Conservation (phyloP, 495 filamentous ascomycete species). For the Neurospora sp. region DNA sequence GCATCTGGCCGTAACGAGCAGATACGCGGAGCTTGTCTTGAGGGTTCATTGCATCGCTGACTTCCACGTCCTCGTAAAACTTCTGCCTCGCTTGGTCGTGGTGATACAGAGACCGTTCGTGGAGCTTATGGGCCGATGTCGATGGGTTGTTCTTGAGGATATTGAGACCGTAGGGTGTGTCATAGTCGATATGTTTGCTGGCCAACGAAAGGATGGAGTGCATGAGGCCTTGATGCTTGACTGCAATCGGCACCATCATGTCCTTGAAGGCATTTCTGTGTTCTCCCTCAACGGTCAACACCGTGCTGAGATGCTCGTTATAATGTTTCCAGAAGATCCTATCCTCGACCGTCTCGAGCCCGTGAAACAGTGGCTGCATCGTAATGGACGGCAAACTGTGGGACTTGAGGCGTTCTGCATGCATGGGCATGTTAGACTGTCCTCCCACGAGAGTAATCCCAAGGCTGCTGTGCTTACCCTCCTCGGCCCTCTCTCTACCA, state of each 20-base stretch:
- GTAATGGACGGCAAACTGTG: constrained; percentile 45
- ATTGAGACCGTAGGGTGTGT: constrained; percentile 37
- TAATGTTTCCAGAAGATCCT: constrained; percentile 81
- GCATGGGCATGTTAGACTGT: constrained; percentile 16
- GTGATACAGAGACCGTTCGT: constrained; percentile 43
- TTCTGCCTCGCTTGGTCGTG: constrained; percentile 51
- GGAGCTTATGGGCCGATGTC: constrained; percentile 30
- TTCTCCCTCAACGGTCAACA: constrained; percentile 75
- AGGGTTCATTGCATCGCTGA: constrained; percentile 25
- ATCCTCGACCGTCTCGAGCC: constrained; percentile 77
- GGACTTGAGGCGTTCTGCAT: constrained; percentile 32
- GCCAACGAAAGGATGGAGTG: constrained; percentile 83
- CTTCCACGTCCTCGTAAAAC: constrained; percentile 37
- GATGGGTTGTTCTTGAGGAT: constrained; percentile 33
- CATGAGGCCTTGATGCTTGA: constrained; percentile 78
- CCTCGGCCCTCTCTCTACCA: constrained; percentile 63
- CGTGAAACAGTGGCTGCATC: constrained; percentile 71
- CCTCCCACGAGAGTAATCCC: neutral
- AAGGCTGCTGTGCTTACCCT: constrained; percentile 42
- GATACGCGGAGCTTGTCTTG: constrained; percentile 43
- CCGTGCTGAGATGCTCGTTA: constrained; percentile 65
- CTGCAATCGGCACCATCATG: constrained; percentile 76
- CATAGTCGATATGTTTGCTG: constrained; percentile 64
- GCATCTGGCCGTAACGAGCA: constrained; percentile 61
- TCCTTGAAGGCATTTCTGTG: constrained; percentile 83